A percentile compares a stretch with the other conserved stretches of the same genome.
phyloP scores from a whole-genome alignment of 805 yeast species.

The Ogataea nitratoaversa region DNA sequence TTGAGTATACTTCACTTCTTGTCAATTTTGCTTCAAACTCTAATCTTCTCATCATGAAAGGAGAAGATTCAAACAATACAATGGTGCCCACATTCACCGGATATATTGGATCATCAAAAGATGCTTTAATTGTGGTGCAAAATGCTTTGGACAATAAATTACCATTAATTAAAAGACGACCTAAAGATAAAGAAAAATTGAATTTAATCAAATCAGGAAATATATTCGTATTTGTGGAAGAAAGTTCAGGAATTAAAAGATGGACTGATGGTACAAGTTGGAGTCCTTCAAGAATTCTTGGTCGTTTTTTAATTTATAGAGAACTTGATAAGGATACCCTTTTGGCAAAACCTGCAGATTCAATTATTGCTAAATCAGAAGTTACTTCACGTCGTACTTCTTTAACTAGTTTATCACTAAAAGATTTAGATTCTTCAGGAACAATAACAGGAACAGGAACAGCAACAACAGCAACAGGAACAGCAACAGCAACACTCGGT shows the following conservation, averaged over 20 bases:
- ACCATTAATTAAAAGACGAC: conserved; percentile 67
- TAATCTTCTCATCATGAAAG: too few relatives aligned
- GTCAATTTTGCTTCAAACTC: too few relatives aligned
- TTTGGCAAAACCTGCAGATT: conserved; percentile 15
- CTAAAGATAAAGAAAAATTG: conserved; percentile 72
- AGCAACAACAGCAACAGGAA: too few relatives aligned
- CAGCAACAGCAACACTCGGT: too few relatives aligned
- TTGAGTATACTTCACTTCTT: too few relatives aligned
- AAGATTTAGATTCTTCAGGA: not conserved
- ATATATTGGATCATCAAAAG: conserved; percentile 75
- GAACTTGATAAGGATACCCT: conserved; percentile 50
- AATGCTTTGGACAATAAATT: conserved; percentile 64
- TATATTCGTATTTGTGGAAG: conserved; percentile 82
- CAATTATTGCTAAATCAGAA: conserved; percentile 16
- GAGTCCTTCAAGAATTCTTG: conserved; percentile 88
- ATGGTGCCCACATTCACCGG: conserved; percentile 61
- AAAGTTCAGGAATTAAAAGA: conserved; percentile 75
- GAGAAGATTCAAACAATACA: not conserved
- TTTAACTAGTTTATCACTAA: not conserved
- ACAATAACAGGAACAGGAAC: too few relatives aligned
- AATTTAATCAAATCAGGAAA: conserved; percentile 68
- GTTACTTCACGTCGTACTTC: not conserved
- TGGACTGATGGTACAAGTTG: conserved; percentile 98
- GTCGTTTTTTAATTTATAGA: conserved; percentile 79
- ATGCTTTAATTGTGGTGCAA: conserved; percentile 77